phyloP scores from a whole-genome alignment of 176 grass and related monocot genomes.

The Phoenix roebelenii region DNA sequence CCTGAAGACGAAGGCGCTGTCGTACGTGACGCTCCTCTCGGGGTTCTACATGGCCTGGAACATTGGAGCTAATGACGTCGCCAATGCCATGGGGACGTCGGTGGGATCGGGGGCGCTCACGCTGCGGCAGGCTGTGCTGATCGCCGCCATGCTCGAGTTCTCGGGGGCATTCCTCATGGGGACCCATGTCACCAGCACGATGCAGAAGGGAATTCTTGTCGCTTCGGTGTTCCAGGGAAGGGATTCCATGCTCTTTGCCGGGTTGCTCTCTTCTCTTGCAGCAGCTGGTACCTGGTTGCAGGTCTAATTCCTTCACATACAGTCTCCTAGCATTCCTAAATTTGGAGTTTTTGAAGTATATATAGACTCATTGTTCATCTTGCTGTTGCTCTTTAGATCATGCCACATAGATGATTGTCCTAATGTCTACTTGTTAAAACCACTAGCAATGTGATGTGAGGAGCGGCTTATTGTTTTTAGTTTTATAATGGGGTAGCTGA shows the following conservation, averaged over 20 bases:
- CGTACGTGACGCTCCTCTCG: conserved; percentile 57
- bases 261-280: conserved; percentile 78
- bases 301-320: conserved; percentile 18
- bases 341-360: too few species aligned
- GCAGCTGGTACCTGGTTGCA: conserved; percentile 97
- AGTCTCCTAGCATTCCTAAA: too few species aligned
- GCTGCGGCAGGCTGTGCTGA: conserved; percentile 81
- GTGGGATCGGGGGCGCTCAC: conserved; percentile 93
- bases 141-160: conserved; percentile 83
- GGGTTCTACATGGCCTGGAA: conserved; percentile 99
- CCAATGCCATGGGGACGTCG: conserved; percentile 98
- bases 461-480: too few species aligned
- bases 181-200: conserved; percentile 90
- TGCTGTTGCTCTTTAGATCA: too few species aligned
- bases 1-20: conserved; percentile 43
- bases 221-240: conserved; percentile 83
- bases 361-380: too few species aligned
- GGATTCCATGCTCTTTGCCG: conserved; percentile 79
- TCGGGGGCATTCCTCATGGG: conserved; percentile 94
- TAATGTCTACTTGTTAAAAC: too few species aligned
- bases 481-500: too few species aligned
- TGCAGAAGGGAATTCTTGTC: conserved; percentile 95
- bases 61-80: conserved; percentile 94
- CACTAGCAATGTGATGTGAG: too few species aligned
- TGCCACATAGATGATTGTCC: too few species aligned